phyloP scores from a whole-genome alignment of 23 red algal species.

The Cyanidiococcus yangmingshanensis region DNA sequence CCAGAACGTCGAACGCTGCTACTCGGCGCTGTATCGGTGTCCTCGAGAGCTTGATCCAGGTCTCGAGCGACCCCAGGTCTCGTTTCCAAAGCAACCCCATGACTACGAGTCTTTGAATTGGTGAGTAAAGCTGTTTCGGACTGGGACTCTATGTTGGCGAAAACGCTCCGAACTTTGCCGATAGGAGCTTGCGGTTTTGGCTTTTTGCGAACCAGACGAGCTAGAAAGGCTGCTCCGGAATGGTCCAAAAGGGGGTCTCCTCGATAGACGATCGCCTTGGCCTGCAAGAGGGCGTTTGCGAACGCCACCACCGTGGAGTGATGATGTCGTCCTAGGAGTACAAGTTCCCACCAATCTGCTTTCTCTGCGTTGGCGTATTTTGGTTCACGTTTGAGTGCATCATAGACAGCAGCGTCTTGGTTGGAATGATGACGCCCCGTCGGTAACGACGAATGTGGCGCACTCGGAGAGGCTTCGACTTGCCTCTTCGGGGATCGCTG shows the following conservation, averaged over 20 bases:
- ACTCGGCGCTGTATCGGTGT: background rate
- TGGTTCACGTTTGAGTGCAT: slow-evolving; percentile 46
- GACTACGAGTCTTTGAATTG: background rate
- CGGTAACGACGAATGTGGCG: background rate
- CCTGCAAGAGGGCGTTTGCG: slow-evolving; percentile 33
- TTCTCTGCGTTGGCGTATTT: slow-evolving; percentile 46
- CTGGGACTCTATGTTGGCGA: background rate
- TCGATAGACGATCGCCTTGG: slow-evolving; percentile 20
- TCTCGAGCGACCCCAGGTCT: background rate
- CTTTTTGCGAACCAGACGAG: slow-evolving; percentile 66
- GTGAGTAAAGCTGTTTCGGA: background rate
- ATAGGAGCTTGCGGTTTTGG: slow-evolving; percentile 27
- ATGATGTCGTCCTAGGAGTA: slow-evolving; percentile 41
- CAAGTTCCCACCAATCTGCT: slow-evolving; percentile 66
- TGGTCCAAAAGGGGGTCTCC: slow-evolving; percentile 77
- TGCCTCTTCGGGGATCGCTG: background rate
- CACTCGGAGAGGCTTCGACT: background rate
- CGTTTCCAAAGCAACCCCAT: background rate
- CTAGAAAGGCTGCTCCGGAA: slow-evolving; percentile 51
- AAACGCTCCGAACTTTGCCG: background rate
- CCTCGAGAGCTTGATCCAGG: background rate
- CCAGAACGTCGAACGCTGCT: too few species aligned
- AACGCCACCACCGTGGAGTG: slow-evolving; percentile 75
- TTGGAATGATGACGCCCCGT: background rate
- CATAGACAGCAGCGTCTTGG: slow-evolving; percentile 23